Evolutionary conservation across 176 grass and related monocot genomes (phyloP).

Genomic region (Carex myosuroides): DNA sequence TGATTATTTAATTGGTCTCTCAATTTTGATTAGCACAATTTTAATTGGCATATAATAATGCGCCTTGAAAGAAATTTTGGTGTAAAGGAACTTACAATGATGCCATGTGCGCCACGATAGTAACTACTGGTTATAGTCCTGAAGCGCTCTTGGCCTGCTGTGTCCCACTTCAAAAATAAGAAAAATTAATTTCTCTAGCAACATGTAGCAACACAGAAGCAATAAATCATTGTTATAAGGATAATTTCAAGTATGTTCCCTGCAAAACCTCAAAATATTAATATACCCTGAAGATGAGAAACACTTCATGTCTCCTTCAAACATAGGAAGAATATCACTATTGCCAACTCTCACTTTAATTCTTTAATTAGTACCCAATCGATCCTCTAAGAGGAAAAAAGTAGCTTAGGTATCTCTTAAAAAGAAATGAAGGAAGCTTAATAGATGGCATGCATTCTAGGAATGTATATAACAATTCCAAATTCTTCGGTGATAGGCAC

Average conservation of each 20-base stretch:
- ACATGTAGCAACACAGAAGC: background rate
- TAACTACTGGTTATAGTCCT: slow-evolving; percentile 93
- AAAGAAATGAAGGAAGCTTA: background rate
- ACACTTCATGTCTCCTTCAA: background rate
- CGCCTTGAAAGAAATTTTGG: background rate
- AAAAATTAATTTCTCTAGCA: background rate
- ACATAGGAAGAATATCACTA: background rate
- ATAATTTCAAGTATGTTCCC: background rate
- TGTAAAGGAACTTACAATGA: slow-evolving; percentile 45
- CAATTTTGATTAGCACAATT: background rate
- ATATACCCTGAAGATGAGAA: background rate
- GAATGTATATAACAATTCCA: background rate
- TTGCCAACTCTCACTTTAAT: background rate
- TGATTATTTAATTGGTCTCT: background rate
- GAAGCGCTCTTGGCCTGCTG: slow-evolving; percentile 86
- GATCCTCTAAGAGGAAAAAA: background rate
- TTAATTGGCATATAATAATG: background rate
- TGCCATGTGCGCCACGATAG: slow-evolving; percentile 87
- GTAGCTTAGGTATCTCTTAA: background rate
- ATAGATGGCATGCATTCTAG: background rate
- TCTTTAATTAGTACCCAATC: background rate
- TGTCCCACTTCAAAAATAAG: slow-evolving; percentile 60
- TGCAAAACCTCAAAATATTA: background rate
- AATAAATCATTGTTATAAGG: background rate
- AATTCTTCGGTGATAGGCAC: background rate